A percentile compares a stretch with the other conserved stretches of the same genome.
Conservation (phyloP, 2,329 filamentous ascomycete species). For the Fusarium gaditjirri region DNA sequence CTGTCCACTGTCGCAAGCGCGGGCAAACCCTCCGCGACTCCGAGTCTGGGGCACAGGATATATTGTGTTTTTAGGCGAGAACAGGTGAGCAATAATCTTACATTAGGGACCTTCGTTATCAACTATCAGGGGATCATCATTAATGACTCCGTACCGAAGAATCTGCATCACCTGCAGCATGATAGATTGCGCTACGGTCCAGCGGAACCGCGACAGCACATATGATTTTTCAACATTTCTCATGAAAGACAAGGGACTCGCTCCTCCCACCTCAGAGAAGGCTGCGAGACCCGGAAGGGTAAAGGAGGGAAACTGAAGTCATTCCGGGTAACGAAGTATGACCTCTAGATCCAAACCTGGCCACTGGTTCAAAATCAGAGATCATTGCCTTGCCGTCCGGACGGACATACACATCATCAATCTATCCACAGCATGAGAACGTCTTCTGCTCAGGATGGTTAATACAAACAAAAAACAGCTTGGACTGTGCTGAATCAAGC, state of each 20-base stretch:
- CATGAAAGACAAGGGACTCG: constrained; percentile 9
- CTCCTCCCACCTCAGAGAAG: constrained; percentile 11
- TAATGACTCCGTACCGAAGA: background rate
- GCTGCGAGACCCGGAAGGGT: constrained; percentile 24
- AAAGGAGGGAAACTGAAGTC: background rate
- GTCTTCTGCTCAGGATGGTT: constrained; percentile 8
- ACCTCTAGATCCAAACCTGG: background rate
- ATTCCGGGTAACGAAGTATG: constrained; percentile 20
- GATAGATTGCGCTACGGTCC: constrained; percentile 40
- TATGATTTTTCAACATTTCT: constrained; percentile 8
- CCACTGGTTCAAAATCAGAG: background rate
- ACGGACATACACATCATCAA: background rate
- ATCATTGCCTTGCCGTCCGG: background rate
- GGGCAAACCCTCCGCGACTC: constrained; percentile 29
- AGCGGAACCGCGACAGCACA: constrained; percentile 40
- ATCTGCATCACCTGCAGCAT: background rate
- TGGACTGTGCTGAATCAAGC: constrained; percentile 26
- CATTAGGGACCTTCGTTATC: background rate
- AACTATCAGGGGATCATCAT: constrained; percentile 2
- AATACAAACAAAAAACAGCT: constrained; percentile 17
- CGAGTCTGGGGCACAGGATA: constrained; percentile 32
- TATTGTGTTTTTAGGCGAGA: constrained; percentile 8
- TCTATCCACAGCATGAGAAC: background rate
- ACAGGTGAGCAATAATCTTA: constrained; percentile 9
- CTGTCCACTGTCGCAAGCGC: constrained; percentile 12